These are phyloP conservation scores for Microbotryomycetes sp. DNA, from an alignment of 1,284 basidiomycete genomes.

Conservation along the genomic window DNA sequence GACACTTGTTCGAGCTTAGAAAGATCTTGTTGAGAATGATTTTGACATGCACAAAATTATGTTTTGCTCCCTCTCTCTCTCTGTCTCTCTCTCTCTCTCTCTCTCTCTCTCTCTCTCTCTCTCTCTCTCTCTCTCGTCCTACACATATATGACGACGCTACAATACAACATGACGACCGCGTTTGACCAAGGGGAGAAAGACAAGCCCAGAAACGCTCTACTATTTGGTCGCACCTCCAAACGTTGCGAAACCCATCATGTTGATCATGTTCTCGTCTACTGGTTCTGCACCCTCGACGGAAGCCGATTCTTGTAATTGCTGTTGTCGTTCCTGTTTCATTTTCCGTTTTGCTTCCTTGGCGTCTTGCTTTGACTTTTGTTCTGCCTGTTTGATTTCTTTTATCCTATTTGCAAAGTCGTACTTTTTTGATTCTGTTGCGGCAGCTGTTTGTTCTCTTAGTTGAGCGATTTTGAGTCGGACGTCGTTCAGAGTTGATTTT, in stretches of 20 bases:
- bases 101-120: too few relatives aligned
- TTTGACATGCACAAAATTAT: too few relatives aligned
- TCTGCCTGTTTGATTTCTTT: conserved; percentile 73
- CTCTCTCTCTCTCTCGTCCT: too few relatives aligned
- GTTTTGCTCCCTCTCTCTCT: too few relatives aligned
- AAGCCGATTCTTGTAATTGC: conserved; percentile 49
- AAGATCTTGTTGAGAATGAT: neutral
- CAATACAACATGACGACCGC: too few relatives aligned
- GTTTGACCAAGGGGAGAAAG: neutral
- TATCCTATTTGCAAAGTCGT: conserved; percentile 85
- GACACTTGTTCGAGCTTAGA: conserved; percentile 35
- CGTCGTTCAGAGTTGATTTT: conserved; percentile 84
- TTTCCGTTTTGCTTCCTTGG: conserved; percentile 64
- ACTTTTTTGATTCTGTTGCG: conserved; percentile 70
- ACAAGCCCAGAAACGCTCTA: neutral
- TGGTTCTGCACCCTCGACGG: conserved; percentile 18
- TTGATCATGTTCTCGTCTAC: conserved; percentile 56
- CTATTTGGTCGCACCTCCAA: conserved; percentile 71
- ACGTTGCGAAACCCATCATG: conserved; percentile 90
- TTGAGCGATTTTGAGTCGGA: conserved; percentile 76
- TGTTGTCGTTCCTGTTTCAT: conserved; percentile 60
- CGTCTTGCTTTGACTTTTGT: conserved; percentile 49
- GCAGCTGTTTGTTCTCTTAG: conserved; percentile 79
- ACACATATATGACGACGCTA: too few relatives aligned
- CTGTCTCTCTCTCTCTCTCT: too few relatives aligned